phyloP scores from a whole-genome alignment of 2,329 filamentous ascomycete genomes.

The Aspergillus hiratsukae region DNA sequence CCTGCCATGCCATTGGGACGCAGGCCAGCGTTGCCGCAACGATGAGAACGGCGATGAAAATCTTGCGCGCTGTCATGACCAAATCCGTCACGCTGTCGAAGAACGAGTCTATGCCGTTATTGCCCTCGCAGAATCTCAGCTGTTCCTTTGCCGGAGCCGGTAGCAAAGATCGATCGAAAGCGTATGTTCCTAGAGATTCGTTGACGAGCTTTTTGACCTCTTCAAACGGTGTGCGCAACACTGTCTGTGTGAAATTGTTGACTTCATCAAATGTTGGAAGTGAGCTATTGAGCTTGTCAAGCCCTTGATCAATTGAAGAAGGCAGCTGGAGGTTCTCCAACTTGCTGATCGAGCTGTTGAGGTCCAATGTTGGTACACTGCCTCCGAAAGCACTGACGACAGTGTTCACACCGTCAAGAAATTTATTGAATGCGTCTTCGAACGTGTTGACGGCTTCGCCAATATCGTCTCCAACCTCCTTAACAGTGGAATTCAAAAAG shows the following conservation, averaged over 20 bases:
- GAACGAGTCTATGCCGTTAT: constrained; percentile 76
- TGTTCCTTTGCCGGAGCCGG: constrained; percentile 78
- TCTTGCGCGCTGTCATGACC: constrained; percentile 63
- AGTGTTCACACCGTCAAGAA: constrained; percentile 53
- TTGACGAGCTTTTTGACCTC: constrained; percentile 71
- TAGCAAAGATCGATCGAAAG: constrained; percentile 72
- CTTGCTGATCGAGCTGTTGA: constrained; percentile 60
- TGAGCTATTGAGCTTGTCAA: constrained; percentile 69
- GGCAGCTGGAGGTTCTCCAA: constrained; percentile 69
- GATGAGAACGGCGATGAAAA: constrained; percentile 71
- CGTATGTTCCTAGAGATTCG: constrained; percentile 65
- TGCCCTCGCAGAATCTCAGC: constrained; percentile 83
- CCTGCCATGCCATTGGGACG: constrained; percentile 72
- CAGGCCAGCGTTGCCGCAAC: constrained; percentile 68
- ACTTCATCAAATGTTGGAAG: constrained; percentile 82
- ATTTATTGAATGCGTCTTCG: constrained; percentile 50
- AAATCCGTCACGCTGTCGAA: constrained; percentile 68
- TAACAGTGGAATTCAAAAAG: constrained; percentile 55
- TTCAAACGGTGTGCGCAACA: constrained; percentile 76
- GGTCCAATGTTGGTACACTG: constrained; percentile 56
- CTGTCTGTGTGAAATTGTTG: constrained; percentile 71
- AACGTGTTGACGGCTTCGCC: constrained; percentile 43
- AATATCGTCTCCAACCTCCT: constrained; percentile 44
- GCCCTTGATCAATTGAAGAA: constrained; percentile 61
- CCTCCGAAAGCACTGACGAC: constrained; percentile 49